A percentile compares a stretch with the other conserved stretches of the same genome.
Conservation (phyloP, 1,284 basidiomycete species). For the Ustilago trichophora region DNA sequence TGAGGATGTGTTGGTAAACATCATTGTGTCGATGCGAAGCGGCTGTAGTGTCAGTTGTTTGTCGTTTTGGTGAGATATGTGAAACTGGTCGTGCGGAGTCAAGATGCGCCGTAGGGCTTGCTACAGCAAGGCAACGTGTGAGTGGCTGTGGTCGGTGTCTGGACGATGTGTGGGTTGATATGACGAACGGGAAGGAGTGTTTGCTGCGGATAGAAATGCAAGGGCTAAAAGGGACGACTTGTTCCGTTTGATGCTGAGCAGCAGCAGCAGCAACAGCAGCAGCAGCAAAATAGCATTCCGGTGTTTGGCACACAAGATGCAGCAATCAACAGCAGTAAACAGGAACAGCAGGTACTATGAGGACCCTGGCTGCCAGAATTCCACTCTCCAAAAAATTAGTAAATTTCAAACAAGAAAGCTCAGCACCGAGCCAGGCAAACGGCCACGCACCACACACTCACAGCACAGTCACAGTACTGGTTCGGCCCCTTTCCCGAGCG, state of each 20-base stretch:
- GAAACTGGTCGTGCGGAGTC: no score
- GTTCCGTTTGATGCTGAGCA: background rate
- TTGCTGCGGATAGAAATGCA: background rate
- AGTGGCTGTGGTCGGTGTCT: no score
- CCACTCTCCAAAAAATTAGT: background rate
- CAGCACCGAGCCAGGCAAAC: no score
- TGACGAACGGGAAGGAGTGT: background rate
- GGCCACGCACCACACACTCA: background rate
- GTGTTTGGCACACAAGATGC: slow-evolving; percentile 14
- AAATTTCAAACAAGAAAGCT: background rate
- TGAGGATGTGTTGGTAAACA: background rate
- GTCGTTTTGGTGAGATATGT: no score
- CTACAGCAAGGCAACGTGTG: no score
- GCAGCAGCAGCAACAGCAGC: background rate
- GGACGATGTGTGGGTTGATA: no score
- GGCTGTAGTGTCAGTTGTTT: no score
- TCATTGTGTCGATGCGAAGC: background rate
- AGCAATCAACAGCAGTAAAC: slow-evolving; percentile 5
- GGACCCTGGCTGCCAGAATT: background rate
- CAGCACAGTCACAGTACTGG: no score
- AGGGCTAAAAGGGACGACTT: no score
- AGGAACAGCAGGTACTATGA: no score
- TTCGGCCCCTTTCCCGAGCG: background rate
- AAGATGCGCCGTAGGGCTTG: no score
- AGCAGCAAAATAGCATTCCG: slow-evolving; percentile 9